phyloP scores from a whole-genome alignment of 2,329 filamentous ascomycete species.

The Xenosphaeropsis pyriputrescens region DNA sequence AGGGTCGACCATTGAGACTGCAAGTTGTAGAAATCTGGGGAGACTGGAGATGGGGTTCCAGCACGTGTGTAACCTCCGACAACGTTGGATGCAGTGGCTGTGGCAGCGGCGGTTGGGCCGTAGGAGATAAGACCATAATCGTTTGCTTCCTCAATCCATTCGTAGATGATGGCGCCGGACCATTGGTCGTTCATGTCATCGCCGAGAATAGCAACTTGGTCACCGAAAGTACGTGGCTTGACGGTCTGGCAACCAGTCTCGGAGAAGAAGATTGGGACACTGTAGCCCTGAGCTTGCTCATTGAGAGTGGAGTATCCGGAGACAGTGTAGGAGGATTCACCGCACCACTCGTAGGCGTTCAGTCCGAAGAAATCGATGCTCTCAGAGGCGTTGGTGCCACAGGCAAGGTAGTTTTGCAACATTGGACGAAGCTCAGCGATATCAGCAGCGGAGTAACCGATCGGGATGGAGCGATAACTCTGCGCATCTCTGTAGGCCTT shows the following conservation, averaged over 20 bases:
- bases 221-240: conserved; percentile 46
- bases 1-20: conserved; percentile 62
- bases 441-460: conserved; percentile 81
- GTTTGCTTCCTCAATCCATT: conserved; percentile 80
- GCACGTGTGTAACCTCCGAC: conserved; percentile 53
- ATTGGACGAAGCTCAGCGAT: conserved; percentile 53
- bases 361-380: conserved; percentile 72
- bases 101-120: conserved; percentile 39
- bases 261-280: conserved; percentile 79
- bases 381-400: conserved; percentile 53
- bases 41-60: conserved; percentile 59
- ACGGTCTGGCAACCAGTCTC: conserved; percentile 72
- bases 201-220: conserved; percentile 68
- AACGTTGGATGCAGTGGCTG: conserved; percentile 36
- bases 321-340: conserved; percentile 31
- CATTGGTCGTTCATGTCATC: conserved; percentile 51
- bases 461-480: conserved; percentile 65
- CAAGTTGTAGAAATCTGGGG: conserved; percentile 67
- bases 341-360: conserved; percentile 78
- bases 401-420: conserved; percentile 62
- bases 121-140: conserved; percentile 73
- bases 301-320: conserved; percentile 61
- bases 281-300: conserved; percentile 51
- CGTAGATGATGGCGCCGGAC: conserved; percentile 76
- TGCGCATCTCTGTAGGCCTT: conserved; percentile 67